These are phyloP conservation scores for Rhizophagus sp. DNA, from an alignment of 192 early-diverging fungal species.

Conservation along the genomic window DNA sequence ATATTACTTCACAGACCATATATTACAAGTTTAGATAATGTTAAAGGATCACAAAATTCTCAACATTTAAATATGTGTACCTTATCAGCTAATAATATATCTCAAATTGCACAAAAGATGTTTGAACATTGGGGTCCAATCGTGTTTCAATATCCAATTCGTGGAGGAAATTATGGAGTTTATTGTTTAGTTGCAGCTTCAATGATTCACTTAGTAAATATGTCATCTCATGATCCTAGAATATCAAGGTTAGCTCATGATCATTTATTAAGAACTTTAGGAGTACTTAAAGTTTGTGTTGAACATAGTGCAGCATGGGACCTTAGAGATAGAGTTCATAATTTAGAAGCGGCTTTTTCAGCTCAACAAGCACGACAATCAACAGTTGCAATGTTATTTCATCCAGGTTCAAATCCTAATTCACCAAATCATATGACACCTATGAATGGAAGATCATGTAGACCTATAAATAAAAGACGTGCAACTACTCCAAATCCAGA, in stretches of 20 bases:
- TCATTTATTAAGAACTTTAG: constrained; percentile 21
- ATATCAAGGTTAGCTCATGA: constrained; percentile 10
- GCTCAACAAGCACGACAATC: constrained; percentile 20
- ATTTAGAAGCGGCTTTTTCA: constrained; percentile 13
- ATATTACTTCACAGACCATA: constrained; percentile 58
- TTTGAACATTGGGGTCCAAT: constrained; percentile 42
- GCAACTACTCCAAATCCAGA: background rate
- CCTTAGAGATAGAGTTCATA: constrained; percentile 10
- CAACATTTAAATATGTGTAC: constrained; percentile 51
- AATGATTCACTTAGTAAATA: constrained; percentile 45
- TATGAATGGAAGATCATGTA: background rate
- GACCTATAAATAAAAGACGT: background rate
- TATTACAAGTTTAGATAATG: constrained; percentile 26
- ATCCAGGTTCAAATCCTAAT: constrained; percentile 5
- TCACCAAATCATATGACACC: background rate
- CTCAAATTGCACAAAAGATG: constrained; percentile 46
- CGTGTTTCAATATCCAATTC: constrained; percentile 49
- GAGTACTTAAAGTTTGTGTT: constrained; percentile 24
- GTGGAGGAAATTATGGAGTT: constrained; percentile 56
- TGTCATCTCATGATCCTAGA: constrained; percentile 20
- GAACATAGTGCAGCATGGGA: constrained; percentile 25
- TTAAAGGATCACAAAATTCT: constrained; percentile 37
- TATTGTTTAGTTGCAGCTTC: constrained; percentile 52
- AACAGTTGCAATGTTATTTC: background rate
- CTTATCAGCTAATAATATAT: constrained; percentile 53